Percentiles rank a stretch among this genome's conserved stretches.
phyloP scores from a whole-genome alignment of 495 filamentous ascomycete genomes.

The Trichoderma virens region DNA sequence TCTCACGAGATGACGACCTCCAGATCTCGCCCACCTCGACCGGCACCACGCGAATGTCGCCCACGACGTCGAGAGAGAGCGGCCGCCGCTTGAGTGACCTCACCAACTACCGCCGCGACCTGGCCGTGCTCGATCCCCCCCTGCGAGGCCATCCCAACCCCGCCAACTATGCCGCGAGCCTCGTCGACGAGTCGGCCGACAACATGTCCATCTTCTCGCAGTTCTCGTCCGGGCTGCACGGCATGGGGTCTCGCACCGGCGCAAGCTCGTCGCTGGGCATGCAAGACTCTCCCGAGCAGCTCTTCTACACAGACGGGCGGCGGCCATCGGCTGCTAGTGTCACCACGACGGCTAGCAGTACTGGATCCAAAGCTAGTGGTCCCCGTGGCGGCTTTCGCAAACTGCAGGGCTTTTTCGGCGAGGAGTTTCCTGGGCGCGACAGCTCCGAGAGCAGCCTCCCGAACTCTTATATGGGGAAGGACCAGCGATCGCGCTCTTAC shows the following conservation, averaged over 20 bases:
- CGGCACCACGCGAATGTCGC: slow-evolving; percentile 33
- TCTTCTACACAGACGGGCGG: slow-evolving; percentile 63
- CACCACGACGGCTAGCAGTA: slow-evolving; percentile 78
- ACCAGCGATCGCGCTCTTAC: slow-evolving; percentile 47
- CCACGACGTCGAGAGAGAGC: slow-evolving; percentile 39
- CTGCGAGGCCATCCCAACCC: slow-evolving; percentile 29
- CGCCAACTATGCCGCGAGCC: slow-evolving; percentile 35
- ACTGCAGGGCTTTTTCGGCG: slow-evolving; percentile 79
- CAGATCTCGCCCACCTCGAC: slow-evolving; percentile 44
- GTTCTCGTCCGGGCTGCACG: slow-evolving; percentile 60
- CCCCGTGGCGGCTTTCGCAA: slow-evolving; percentile 60
- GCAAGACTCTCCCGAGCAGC: slow-evolving; percentile 60
- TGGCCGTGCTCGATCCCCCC: slow-evolving; percentile 59
- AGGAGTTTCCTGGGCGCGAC: slow-evolving; percentile 64
- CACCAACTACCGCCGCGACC: slow-evolving; percentile 59
- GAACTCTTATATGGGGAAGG: slow-evolving; percentile 41
- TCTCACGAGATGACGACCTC: slow-evolving; percentile 33
- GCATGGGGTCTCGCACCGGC: slow-evolving; percentile 49
- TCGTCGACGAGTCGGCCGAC: slow-evolving; percentile 62
- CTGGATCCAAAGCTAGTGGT: slow-evolving; percentile 75
- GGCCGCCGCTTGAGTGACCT: slow-evolving; percentile 47
- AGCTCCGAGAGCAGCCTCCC: slow-evolving; percentile 67
- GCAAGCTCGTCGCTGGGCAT: slow-evolving; percentile 34
- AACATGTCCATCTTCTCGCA: slow-evolving; percentile 49
- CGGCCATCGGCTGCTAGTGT: slow-evolving; percentile 85